Percentiles rank a stretch among this genome's conserved stretches.
phyloP scores from a whole-genome alignment of 83 land plant species.

The Diphasiastrum complanatum region DNA sequence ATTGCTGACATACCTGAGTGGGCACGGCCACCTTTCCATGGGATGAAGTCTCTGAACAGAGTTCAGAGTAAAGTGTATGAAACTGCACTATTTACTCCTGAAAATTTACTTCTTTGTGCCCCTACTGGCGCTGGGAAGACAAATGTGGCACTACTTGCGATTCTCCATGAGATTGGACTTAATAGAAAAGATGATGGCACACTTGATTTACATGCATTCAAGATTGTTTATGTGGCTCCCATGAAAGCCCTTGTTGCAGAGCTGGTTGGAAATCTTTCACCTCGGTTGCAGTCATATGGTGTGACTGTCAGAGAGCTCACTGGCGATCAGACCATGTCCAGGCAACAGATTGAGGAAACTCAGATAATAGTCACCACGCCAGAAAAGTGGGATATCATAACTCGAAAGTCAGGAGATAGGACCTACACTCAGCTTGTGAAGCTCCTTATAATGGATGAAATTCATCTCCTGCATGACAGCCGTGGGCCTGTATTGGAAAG shows the following conservation, averaged over 20 bases:
- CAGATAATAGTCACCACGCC: slow-evolving; percentile 12
- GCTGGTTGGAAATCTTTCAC: slow-evolving; percentile 5
- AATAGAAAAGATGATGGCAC: neutral
- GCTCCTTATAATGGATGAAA: slow-evolving; percentile 9
- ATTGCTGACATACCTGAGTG: slow-evolving; percentile 4
- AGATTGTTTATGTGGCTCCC: slow-evolving; percentile 12
- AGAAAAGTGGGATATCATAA: too few species aligned
- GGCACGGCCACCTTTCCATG: slow-evolving; percentile 12
- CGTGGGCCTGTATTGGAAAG: slow-evolving; percentile 14
- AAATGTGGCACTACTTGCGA: slow-evolving; percentile 8
- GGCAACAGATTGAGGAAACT: slow-evolving; percentile 14
- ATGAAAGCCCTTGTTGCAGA: slow-evolving; percentile 15
- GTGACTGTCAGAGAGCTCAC: slow-evolving; percentile 1
- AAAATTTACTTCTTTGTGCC: too few species aligned
- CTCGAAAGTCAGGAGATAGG: slow-evolving; percentile 14
- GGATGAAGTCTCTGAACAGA: slow-evolving; percentile 8
- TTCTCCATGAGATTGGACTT: slow-evolving; percentile 6
- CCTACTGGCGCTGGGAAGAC: slow-evolving; percentile 16
- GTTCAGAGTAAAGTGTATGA: slow-evolving; percentile 13
- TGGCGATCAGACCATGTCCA: slow-evolving; percentile 3
- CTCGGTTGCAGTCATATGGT: neutral
- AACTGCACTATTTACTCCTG: neutral
- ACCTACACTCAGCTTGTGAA: slow-evolving; percentile 9
- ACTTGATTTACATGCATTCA: neutral
- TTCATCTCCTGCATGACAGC: slow-evolving; percentile 10